phyloP scores from a whole-genome alignment of 169 alveolate genomes.

The Plasmodium fragile region DNA sequence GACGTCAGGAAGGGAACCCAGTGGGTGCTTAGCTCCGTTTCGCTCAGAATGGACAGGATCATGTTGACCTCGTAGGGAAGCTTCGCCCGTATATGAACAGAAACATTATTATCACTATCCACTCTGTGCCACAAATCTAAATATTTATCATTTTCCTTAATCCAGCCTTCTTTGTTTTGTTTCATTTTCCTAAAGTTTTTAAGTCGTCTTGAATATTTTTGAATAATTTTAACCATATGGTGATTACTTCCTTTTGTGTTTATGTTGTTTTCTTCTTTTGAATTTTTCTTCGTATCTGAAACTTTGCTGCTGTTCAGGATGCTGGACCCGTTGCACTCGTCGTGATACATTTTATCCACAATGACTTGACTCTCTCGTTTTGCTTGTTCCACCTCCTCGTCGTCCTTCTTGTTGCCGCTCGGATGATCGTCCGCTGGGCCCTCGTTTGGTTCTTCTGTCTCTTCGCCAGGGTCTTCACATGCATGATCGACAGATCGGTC shows the following conservation, averaged over 20 bases:
- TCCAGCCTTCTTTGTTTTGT: slow-evolving; percentile 78
- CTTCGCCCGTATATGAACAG: slow-evolving; percentile 81
- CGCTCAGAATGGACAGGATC: slow-evolving; percentile 78
- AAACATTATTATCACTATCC: slow-evolving; percentile 78
- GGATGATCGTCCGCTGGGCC: neutral
- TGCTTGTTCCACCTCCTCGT: neutral
- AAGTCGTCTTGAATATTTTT: slow-evolving; percentile 75
- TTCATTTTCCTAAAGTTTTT: slow-evolving; percentile 76
- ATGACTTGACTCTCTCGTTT: slow-evolving; percentile 6
- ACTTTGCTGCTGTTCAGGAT: neutral
- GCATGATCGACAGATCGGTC: neutral
- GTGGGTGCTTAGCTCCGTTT: slow-evolving; percentile 79
- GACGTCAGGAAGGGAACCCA: slow-evolving; percentile 83
- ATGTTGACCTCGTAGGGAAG: slow-evolving; percentile 76
- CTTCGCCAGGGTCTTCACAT: neutral
- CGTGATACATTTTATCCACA: slow-evolving; percentile 35
- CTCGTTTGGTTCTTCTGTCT: neutral
- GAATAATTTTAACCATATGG: slow-evolving; percentile 78
- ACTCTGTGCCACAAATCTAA: slow-evolving; percentile 80
- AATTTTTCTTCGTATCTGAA: neutral
- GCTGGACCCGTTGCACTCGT: slow-evolving; percentile 19
- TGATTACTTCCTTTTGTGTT: slow-evolving; percentile 57
- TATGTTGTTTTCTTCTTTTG: neutral
- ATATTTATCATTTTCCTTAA: slow-evolving; percentile 73
- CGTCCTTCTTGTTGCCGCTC: neutral